Base-by-base conservation (phyloP, 345 rosid species). In the Eutrema heterophyllum region DNA sequence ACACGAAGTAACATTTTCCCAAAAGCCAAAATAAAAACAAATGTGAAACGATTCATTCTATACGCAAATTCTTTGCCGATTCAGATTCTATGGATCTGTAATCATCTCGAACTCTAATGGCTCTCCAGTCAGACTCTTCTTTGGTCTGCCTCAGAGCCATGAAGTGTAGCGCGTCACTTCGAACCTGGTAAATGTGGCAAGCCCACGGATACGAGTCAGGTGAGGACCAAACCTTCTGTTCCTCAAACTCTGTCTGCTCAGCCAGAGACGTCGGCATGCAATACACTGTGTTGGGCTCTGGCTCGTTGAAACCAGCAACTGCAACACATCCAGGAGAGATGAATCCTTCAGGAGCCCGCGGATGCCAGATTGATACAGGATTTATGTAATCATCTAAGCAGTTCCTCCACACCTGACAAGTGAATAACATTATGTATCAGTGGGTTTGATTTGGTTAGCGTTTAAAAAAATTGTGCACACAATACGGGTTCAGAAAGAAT, bases 121-220 rank as follows among this genome's bases (percentile, higher is more conserved):
- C 92, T 73, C 71, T 88, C 99, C 97, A 89, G 13, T 85, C 83
- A 7, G 88, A 82, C 38, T 86, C 90, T 75, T 86, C 97, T 78
- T 79, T 88, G 18, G 35, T 71, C 36, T 82, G 90, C 75, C 99
- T 82, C n/a, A 92, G 78, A 49, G 97, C 98, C 71, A 81, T 84
- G 46, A 92, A 90, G 77, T 92, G 99, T 55, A 95, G 97, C 21
- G 99, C 97, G 9, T 88, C 96, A 26, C 97, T 92, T 38, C 78
- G 82, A 24, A 90, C 88, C 81, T 90, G 99, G 81, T 95, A 95
- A 9, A 95, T 62, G 65, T 92, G 94, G 64, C 97, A 95, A 21
- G 82, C 93, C 99, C 97, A 95, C 1, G 99, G 97, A 71, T 90
- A 92, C 4, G 96, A 84, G 43, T 90, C 92, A 14, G 91, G 87